Evolutionary conservation across 2,329 filamentous ascomycete genomes (phyloP).

Genomic region (Trichoderma afroharzianum): DNA sequence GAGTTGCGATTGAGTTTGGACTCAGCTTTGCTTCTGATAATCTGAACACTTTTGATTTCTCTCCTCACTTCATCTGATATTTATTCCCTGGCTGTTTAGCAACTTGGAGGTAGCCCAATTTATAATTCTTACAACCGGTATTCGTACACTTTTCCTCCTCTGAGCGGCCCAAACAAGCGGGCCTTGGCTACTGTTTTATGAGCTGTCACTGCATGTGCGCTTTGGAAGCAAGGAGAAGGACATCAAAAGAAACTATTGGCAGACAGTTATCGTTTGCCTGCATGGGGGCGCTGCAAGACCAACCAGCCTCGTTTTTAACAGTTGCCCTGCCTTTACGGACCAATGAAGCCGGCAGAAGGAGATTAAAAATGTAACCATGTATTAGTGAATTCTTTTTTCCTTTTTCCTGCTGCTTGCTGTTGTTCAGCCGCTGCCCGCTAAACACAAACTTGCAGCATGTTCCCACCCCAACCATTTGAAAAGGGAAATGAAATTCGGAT

Average conservation of each 20-base stretch:
- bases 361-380: conserved; percentile 6
- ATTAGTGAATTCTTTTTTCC: not conserved
- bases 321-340: not conserved
- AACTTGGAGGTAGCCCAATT: not conserved
- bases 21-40: not conserved
- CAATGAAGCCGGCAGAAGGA: not conserved
- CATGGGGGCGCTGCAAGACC: not conserved
- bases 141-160: not conserved
- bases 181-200: conserved; percentile 8
- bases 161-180: not conserved
- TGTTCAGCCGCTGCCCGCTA: conserved; percentile 6
- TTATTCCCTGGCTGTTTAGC: not conserved
- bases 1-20: not conserved
- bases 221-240: not conserved
- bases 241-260: not conserved
- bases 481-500: not conserved
- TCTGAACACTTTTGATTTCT: not conserved
- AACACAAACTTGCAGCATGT: not conserved
- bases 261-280: not conserved
- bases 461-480: not conserved
- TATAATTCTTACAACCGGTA: not conserved
- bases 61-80: not conserved
- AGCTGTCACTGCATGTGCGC: conserved; percentile 6
- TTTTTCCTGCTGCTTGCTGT: not conserved
- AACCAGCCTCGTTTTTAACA: not conserved